These are phyloP conservation scores for Lachnellula hyalina DNA, from an alignment of 2,329 filamentous ascomycete genomes.

Conservation along the genomic window DNA sequence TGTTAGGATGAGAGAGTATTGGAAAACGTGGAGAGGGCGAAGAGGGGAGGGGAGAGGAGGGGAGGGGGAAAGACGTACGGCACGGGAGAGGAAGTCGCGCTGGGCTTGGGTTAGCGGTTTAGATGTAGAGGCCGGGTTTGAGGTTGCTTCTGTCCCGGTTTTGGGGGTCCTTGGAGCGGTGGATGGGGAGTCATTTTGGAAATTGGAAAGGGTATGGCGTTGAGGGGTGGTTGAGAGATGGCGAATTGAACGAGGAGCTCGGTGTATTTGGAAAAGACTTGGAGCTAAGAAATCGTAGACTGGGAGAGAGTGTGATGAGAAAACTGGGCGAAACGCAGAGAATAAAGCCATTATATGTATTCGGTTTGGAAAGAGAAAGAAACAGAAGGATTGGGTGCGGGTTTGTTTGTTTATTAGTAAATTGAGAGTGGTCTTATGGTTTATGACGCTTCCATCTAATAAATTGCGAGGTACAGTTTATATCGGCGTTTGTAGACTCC, in stretches of 20 bases:
- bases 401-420: neutral
- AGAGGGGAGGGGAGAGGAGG: neutral
- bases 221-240: constrained; percentile 19
- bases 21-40: neutral
- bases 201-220: neutral
- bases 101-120: constrained; percentile 62
- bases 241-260: constrained; percentile 14
- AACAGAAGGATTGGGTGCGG: neutral
- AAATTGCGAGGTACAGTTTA: neutral
- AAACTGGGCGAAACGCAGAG: constrained; percentile 9
- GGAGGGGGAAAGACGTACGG: constrained; percentile 42
- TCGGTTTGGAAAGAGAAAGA: neutral
- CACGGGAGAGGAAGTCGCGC: constrained; percentile 68
- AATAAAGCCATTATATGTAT: constrained; percentile 13
- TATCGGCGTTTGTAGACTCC: constrained; percentile 1
- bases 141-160: constrained; percentile 28
- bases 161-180: constrained; percentile 29
- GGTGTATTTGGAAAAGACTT: constrained; percentile 24
- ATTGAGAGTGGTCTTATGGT: neutral
- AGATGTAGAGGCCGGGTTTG: constrained; percentile 12
- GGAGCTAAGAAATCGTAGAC: constrained; percentile 37
- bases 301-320: constrained; percentile 16
- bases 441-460: constrained; percentile 2
- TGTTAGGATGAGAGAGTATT: neutral
- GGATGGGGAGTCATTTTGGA: constrained; percentile 2